Base-by-base conservation (phyloP, 2,329 filamentous ascomycete species). In the Fusarium irregulare region DNA sequence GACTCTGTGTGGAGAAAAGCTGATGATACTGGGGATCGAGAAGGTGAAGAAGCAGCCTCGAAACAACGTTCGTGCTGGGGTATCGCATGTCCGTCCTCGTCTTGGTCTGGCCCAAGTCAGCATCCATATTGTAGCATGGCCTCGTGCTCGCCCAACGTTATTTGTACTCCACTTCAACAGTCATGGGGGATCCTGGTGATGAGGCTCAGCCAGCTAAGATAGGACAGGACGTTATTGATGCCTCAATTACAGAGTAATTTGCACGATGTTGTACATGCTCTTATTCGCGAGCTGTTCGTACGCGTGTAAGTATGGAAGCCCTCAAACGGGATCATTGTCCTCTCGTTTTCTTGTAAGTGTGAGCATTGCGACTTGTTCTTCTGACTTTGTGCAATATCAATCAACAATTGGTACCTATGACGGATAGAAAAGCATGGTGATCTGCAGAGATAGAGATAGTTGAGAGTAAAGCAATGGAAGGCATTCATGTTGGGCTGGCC, bases 1-100 rank as follows among this genome's bases (percentile, higher is more conserved):
- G 61, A 70, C 48, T 70, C 45, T 56, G 58, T 70, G 69, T 68
- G 73, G 73, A 71, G 73, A 67, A 73, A 28, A 58, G 59, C 60
- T 62, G 64, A 61, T 67, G 67, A 68, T 64, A 55, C 62, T 66
- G 68, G 70, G 64, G 68, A 70, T 66, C 34, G 62, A 48, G 48
- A 65, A 62, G 45, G 60, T 47, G 55, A 62, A 70, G 53, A 47
- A 60, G 57, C 23, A 47, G 27, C 59, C 34, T 54, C 48, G 45
- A 68, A 63, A 49, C 48, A 64, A 70, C 59, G 58, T 65, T 73
- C 30, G 60, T 73, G 72, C 72, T 73, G 67, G 61, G 61, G 57
- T 70, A 53, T 53, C 34, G 23, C n/a, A 60, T 57, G 54, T 60
- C 67, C 56, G 46, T 37, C 63, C 59, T 68, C 41, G 51, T 56